Base-by-base conservation (phyloP, 805 yeast genomes). In the Saccharomycopsis capsularis region DNA sequence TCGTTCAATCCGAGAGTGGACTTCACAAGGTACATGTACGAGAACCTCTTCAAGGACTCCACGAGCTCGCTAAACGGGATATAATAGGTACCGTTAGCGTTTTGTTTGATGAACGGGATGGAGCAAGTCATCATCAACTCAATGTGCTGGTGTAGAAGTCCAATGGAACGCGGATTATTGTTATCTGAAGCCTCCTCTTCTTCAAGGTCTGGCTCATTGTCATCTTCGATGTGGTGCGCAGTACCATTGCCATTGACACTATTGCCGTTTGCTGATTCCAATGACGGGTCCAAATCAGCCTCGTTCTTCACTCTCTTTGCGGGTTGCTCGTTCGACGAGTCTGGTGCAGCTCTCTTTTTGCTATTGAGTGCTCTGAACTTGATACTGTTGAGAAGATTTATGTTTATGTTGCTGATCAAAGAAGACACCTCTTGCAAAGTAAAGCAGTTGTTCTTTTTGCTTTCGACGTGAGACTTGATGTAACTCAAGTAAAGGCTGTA, bases 1-100 rank as follows among this genome's bases (percentile, higher is more conserved):
- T 90, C 78, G 16, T 81, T 74, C 6, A 74, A 68, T 1, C 93
- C 93, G 52, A 85, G 66, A 0, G 85, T 73, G 1, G 79, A 67
- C 48, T 80, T 76, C 38, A 85, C 59, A 23, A 81, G 60, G 40
- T 78, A 74, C 55, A 82, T 85, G 57, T 74, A 76, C 16, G 73
- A 73, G 50, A 68, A 65, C 40, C 71, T 68, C 57, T 77, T 75
- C 23, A 81, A 62, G 4, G 63, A 55, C 13, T 74, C 69, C 30
- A 68, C 63, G 19, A 85, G 57, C 32, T 72, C 69, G 2, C 76
- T 67, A 61, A 71, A 82, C 40, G 93, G 93, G 18, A 85, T 74
- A 53, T 78, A 76, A 59, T 71, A 85, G 1, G 67, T 63, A 56
- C 76, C 83, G 68, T 69, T 78, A 67, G 68, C 69, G 57, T 74